Base-by-base conservation (phyloP, 176 grass and related monocot genomes). In the Phyllostachys edulis region DNA sequence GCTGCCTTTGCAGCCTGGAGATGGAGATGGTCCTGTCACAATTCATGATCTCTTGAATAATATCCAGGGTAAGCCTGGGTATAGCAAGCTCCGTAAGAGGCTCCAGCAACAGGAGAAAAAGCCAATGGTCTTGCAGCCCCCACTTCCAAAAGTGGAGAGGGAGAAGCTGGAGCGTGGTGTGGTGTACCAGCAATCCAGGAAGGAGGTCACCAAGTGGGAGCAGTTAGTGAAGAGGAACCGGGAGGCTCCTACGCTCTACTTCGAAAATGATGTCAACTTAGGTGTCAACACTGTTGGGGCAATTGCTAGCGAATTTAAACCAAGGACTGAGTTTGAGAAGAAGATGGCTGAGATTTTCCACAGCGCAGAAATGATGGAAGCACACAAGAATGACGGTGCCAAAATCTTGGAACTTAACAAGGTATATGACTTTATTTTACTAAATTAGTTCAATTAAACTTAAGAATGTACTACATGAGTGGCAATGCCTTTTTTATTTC, bases 361-460 rank as follows among this genome's bases (percentile, higher is more conserved):
- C 41, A 85, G 79, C 63, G 73, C 77, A 27, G 91, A 92, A 84
- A 77, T 98, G 46, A 82, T 86, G 29, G 89, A 94, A 52, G 96
- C 96, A 69, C 82, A 98, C 87, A 88, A 89, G 54, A 93, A 98
- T 2, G 93, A 98, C 6, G 96, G 96, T 72, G 91, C 89, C 15
- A 98, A 81, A 96, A 89, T 98, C 44, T 63, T 98, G 40, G 93
- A 98, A 87, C 89, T 98, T 70, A 98, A 98, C 81, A 90, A 93
- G 91, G 96, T 98, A 89, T 38, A 24, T 79, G 39, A 46, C 45
- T 18, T 86, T 44, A 46, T 82, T 55, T 68, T 9, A 41, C 27
- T 81, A 14, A 17, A 70, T 41, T 49, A 24, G 6, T 85, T 78
- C 23, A 55, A 24, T 34, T 82, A 20, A 69, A 36, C 10, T 80